These are phyloP conservation scores for Komagataella mondaviorum DNA, from an alignment of 805 yeast genomes.

Conservation along the genomic window DNA sequence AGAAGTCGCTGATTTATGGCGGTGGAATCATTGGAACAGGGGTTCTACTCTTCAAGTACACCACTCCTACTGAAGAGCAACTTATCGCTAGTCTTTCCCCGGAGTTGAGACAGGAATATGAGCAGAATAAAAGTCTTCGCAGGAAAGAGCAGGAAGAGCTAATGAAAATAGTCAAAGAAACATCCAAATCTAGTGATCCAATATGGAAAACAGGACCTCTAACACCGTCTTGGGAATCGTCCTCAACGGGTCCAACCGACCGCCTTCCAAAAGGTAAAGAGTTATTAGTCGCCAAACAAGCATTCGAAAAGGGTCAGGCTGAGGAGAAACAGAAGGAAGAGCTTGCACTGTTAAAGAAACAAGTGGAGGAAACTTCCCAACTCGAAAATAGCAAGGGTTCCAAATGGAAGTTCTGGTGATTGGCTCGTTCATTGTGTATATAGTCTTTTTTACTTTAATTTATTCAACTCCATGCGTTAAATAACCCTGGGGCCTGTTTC, in stretches of 20 bases:
- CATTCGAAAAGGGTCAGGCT: constrained; percentile 34
- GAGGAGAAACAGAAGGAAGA: constrained; percentile 22
- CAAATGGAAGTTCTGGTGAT: constrained; percentile 11
- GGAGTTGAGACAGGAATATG: constrained; percentile 67
- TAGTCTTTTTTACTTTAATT: neutral
- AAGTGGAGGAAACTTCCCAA: constrained; percentile 20
- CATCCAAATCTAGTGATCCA: constrained; percentile 60
- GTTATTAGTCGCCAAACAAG: constrained; percentile 25
- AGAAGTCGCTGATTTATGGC: constrained; percentile 27
- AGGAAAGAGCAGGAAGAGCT: constrained; percentile 56
- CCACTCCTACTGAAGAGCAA: constrained; percentile 80
- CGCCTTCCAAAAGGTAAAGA: constrained; percentile 20
- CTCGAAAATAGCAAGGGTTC: constrained; percentile 16
- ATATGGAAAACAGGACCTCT: constrained; percentile 73
- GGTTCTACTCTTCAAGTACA: constrained; percentile 52
- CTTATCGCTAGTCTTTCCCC: constrained; percentile 66
- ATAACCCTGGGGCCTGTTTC: neutral
- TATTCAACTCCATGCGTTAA: neutral
- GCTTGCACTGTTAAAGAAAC: constrained; percentile 24
- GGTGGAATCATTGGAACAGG: constrained; percentile 64
- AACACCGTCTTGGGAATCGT: constrained; percentile 53
- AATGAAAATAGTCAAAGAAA: constrained; percentile 50
- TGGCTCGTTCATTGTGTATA: neutral
- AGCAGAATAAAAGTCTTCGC: constrained; percentile 45
- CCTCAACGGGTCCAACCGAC: constrained; percentile 8